Conservation (phyloP, 371 early-diverging fungal species). For the Mortierella sp. region DNA sequence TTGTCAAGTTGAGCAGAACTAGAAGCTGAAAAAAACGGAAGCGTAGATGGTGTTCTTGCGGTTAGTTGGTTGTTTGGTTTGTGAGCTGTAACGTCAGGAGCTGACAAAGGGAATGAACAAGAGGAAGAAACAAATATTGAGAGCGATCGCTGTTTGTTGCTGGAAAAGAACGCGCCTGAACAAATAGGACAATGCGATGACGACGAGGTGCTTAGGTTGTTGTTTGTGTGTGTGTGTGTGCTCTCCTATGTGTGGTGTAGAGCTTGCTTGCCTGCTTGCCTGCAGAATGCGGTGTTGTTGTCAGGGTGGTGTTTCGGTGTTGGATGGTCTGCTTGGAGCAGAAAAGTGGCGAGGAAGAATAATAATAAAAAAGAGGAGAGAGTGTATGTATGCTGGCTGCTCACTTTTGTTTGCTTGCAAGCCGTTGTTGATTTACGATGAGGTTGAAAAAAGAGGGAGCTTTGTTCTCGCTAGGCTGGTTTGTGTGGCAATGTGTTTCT, state of each 20-base stretch:
- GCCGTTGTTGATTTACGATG: neutral
- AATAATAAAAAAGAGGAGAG: neutral
- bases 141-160: neutral
- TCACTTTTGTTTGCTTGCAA: neutral
- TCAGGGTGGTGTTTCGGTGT: neutral
- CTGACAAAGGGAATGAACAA: neutral
- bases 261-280: neutral
- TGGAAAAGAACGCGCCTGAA: neutral
- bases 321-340: neutral
- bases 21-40: neutral
- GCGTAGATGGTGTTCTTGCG: neutral
- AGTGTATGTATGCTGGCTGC: too few relatives aligned
- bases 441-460: too few relatives aligned
- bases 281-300: neutral
- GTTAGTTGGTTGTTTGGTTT: neutral
- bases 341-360: neutral
- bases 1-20: neutral
- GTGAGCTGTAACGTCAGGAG: conserved; percentile 7
- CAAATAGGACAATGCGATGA: neutral
- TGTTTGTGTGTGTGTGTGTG: neutral
- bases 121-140: neutral
- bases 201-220: neutral
- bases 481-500: neutral
- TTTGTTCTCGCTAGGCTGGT: neutral
- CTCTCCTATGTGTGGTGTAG: neutral